Evolutionary conservation across 2,329 filamentous ascomycete genomes (phyloP), one percentile per base, ranked within the genome.

Genomic region (Torrubiella hemipterigena): DNA sequence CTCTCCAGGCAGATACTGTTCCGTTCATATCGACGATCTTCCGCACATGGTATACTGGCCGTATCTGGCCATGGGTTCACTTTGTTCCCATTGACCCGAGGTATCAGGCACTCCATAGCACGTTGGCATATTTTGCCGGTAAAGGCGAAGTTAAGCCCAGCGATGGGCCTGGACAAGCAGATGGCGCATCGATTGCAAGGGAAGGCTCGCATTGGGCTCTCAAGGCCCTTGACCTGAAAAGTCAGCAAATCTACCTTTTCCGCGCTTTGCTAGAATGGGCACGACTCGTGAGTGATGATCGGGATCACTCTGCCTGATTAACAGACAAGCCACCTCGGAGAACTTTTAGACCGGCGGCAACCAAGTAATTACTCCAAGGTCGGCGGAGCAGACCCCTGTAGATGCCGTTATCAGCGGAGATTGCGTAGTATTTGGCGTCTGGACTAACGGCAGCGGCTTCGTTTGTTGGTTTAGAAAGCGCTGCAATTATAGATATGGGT

Each of bases 221-320:
- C 6, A 62, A 63, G 47, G 77, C 71, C 10, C 43, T 86, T 13
- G 60, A 77, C 36, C 72, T 69, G 44, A 77, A 79, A 49, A 84
- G 91, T 46, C 82, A 81, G 71, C 79, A 86, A 51, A 68, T 85
- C 8, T 91, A 91, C 46, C 63, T 89, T 45, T 91, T 87, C 47
- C 61, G 83, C 28, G 50, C 91, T 37, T 54, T 91, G 43, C 55
- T 91, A 14, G 83, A 91, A 58, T 91, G 81, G 78, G 81, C 68
- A 3, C 58, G 81, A 38, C 47, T 86, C 27, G 67, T 78, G 15
- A 70, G 81, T 52, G 78, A 85, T 44, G 47, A 57, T 23, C 51
- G 67, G 38, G 61, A 68, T n/a, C n/a, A 54, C 52, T 30, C 43
- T 53, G 50, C n/a, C n/a, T n/a, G n/a, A n/a, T n/a, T n/a, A n/a